phyloP scores from a whole-genome alignment of 305 asterid genomes.

The Fraxinus xanthoxyloides region DNA sequence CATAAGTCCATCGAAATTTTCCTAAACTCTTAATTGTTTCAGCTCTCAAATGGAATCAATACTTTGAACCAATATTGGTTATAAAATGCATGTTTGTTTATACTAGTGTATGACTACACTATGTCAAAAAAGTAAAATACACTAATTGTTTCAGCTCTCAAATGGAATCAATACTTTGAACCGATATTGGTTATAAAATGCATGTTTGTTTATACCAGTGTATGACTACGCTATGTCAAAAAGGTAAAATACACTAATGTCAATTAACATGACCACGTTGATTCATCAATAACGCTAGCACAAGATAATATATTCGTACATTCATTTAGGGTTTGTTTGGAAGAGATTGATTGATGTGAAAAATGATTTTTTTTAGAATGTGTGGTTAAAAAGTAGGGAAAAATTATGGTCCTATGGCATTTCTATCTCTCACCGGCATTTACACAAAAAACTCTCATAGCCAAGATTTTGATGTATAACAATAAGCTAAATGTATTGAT shows the following conservation, averaged over 20 bases:
- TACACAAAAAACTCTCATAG: conserved; percentile 30
- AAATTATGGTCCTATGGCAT: conserved; percentile 10
- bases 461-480: conserved; percentile 23
- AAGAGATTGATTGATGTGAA: not conserved
- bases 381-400: not conserved
- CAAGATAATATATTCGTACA: not conserved
- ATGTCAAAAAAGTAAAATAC: not conserved
- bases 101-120: not conserved
- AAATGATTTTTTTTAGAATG: not conserved
- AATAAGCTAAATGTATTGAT: conserved; percentile 5
- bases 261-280: not conserved
- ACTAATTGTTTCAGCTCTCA: not conserved
- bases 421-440: conserved; percentile 31
- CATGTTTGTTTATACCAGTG: not conserved
- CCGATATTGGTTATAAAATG: not conserved
- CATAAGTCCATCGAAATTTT: not conserved
- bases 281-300: not conserved
- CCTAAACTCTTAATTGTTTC: not conserved
- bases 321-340: not conserved
- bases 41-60: not conserved
- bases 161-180: not conserved
- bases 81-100: not conserved
- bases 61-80: not conserved
- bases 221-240: not conserved
- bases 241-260: not conserved